Conservation (phyloP, 805 yeast species). For the Cyberlindnera lachancei region DNA sequence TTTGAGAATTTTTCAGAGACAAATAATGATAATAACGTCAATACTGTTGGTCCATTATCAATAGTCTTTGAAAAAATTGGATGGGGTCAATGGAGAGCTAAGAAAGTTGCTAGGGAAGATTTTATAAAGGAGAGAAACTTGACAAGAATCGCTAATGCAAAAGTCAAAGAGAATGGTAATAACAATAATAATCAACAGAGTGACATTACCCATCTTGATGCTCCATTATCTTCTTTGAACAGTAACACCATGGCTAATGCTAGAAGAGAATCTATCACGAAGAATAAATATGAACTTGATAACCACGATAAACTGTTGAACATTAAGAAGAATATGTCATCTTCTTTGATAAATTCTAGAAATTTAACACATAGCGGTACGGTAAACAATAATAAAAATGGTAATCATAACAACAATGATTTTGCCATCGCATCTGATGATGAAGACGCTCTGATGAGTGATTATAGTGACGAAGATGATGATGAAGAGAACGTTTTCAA, state of each 20-base stretch:
- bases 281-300: conserved; percentile 21
- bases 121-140: conserved; percentile 34
- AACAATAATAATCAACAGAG: too few relatives aligned
- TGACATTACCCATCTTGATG: too few relatives aligned
- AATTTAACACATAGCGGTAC: conserved; percentile 11
- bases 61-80: conserved; percentile 88
- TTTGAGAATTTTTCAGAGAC: conserved; percentile 39
- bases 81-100: conserved; percentile 97
- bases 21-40: too few relatives aligned
- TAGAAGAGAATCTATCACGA: conserved; percentile 26
- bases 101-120: conserved; percentile 32
- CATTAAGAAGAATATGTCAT: conserved; percentile 3
- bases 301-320: conserved; percentile 18
- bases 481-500: conserved; percentile 19
- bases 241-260: conserved; percentile 7
- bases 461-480: conserved; percentile 29
- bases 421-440: conserved; percentile 23
- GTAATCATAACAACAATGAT: too few relatives aligned
- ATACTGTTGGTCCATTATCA: too few relatives aligned
- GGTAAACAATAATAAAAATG: too few relatives aligned
- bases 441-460: conserved; percentile 27
- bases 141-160: conserved; percentile 31
- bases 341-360: conserved; percentile 3
- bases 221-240: not conserved
- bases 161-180: conserved; percentile 40